Base-by-base conservation (phyloP, 306 rosid genomes). In the Rosa lucieae region DNA sequence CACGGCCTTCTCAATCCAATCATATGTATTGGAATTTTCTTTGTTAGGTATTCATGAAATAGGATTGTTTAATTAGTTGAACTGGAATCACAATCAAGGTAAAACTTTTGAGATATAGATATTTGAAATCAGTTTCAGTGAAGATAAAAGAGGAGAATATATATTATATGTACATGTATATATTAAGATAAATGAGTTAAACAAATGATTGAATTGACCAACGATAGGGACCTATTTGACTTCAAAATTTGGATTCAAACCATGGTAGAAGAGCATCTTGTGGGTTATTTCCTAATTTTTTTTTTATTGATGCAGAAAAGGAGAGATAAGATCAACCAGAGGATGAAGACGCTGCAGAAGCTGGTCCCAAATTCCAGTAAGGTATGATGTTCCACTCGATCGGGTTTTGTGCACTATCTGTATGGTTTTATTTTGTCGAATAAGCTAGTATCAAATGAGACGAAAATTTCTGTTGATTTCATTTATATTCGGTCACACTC, bases 321-420 rank as follows among this genome's bases (percentile, higher is more conserved):
- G 87, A 90, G 99, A 87, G 98, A 95, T 81, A 95, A 91, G 88
- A 95, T 95, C 81, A 95, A 92, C 87, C 93, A 95, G 70, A 90
- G 94, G 89, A 93, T 95, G 98, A 93, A 90, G 90, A 89, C 99
- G 53, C 78, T 95, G 84, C 99, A 93, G 84, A 93, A 93, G 90
- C 86, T 95, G 91, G 99, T 95, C 89, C 98, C 99, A 81, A 95
- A 89, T 90, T 93, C 99, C 86, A 91, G 91, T 83, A 93, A 95
- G 98, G 99, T 95, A 88, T 78, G 90, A 78, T 78, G 76, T 81
- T 77, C 56, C 81, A 44, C 32, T 4, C 5, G 15, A 42, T 75
- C n/a, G 29, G 70, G 56, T 61, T 75, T 61, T 58, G 23, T 61
- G 58, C 17, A 10, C 29, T 17, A 13, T 59, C 10, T 44, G 13